Conservation (phyloP, 257 asterid genomes). For the Pogostemon cablin region DNA sequence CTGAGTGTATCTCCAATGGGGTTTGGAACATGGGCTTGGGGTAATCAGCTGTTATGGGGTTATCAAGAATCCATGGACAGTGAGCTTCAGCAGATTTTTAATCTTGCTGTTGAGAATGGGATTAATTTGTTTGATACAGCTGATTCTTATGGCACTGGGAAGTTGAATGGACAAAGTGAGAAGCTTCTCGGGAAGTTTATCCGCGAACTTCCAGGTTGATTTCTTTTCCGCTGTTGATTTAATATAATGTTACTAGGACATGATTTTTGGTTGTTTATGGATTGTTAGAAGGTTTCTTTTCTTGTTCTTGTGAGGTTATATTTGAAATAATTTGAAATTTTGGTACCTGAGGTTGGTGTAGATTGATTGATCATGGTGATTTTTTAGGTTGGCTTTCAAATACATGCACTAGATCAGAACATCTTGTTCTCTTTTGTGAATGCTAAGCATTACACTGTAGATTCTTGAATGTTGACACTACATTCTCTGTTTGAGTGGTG, state of each 20-base stretch:
- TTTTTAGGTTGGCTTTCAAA: constrained; percentile 6
- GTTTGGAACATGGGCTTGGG: constrained; percentile 99
- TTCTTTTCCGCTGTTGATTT: constrained; percentile 2
- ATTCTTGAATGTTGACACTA: constrained; percentile 1
- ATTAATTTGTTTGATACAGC: constrained; percentile 91
- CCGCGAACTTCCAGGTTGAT: constrained; percentile 53
- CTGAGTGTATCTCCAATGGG: constrained; percentile 94
- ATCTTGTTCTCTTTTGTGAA: background rate
- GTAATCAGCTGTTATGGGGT: constrained; percentile 95
- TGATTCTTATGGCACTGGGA: constrained; percentile 96
- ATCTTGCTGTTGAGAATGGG: constrained; percentile 81
- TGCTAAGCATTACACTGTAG: background rate
- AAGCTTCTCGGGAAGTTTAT: constrained; percentile 93
- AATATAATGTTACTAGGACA: background rate
- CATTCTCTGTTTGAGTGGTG: background rate
- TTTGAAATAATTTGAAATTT: background rate
- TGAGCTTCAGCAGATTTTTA: constrained; percentile 82
- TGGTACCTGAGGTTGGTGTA: background rate
- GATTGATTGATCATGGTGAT: background rate
- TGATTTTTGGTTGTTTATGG: background rate
- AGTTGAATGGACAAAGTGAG: constrained; percentile 86
- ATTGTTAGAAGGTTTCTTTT: background rate
- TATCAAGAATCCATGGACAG: constrained; percentile 86
- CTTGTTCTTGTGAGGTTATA: background rate
- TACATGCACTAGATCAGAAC: background rate